phyloP scores from a whole-genome alignment of 768 basidiomycete species.

The Stropharia rugosoannulata region DNA sequence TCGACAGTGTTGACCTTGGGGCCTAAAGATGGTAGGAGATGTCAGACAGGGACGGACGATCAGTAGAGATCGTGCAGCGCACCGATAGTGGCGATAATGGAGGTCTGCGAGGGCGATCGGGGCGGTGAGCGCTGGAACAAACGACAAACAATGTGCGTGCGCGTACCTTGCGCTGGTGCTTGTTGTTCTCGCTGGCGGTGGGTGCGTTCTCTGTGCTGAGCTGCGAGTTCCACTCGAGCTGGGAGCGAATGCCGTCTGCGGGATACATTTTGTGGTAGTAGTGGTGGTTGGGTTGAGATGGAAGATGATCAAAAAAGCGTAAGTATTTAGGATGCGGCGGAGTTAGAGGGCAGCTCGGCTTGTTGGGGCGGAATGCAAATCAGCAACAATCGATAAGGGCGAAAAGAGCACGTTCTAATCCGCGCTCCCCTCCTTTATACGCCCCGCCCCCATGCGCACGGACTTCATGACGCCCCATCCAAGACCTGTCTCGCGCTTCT shows the following conservation, averaged over 20 bases:
- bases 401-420: conserved; percentile 21
- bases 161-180: conserved; percentile 85
- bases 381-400: conserved; percentile 29
- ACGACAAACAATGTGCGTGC: conserved; percentile 4
- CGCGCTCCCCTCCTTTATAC: conserved; percentile 11
- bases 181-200: conserved; percentile 74
- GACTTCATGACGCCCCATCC: not conserved
- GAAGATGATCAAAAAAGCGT: conserved; percentile 12
- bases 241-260: conserved; percentile 65
- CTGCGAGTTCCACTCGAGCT: conserved; percentile 91
- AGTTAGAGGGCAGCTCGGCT: conserved; percentile 18
- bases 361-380: conserved; percentile 2
- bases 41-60: conserved; percentile 3
- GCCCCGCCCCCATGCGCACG: conserved; percentile 1
- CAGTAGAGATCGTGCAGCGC: conserved; percentile 10
- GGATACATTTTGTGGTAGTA: conserved; percentile 46
- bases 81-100: conserved; percentile 99
- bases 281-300: conserved; percentile 21
- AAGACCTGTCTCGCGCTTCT: conserved; percentile 2
- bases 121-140: conserved; percentile 7
- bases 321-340: conserved; percentile 20
- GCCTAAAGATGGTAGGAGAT: conserved; percentile 41
- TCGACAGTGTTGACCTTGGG: conserved; percentile 94
- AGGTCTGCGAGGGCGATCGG: conserved; percentile 56
- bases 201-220: conserved; percentile 74